These are phyloP conservation scores for Clonostachys rhizophaga DNA, from an alignment of 2,329 filamentous ascomycete species.

Conservation along the genomic window DNA sequence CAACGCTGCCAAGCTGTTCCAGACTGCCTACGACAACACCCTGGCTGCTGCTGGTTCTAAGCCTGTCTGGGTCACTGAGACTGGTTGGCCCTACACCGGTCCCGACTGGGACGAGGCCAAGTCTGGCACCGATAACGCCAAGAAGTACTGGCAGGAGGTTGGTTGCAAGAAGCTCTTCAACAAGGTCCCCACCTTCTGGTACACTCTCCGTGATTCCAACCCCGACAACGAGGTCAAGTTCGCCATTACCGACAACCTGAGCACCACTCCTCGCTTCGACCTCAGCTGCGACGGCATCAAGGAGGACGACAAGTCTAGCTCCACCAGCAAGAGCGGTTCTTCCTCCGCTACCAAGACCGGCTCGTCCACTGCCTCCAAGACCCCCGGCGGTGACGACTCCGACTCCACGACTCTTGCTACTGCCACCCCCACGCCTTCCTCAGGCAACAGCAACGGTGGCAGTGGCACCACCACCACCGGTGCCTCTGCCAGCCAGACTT, in stretches of 20 bases:
- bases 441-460: not conserved
- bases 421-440: not conserved
- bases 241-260: constrained; percentile 48
- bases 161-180: constrained; percentile 55
- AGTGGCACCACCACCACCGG: not conserved
- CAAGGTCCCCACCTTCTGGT: constrained; percentile 55
- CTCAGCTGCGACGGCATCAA: constrained; percentile 43
- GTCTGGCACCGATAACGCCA: constrained; percentile 51
- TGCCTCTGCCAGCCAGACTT: not conserved
- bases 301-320: constrained; percentile 10
- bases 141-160: constrained; percentile 58
- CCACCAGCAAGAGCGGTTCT: constrained; percentile 7
- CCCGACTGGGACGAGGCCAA: constrained; percentile 47
- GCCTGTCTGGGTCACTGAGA: constrained; percentile 60
- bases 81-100: constrained; percentile 59
- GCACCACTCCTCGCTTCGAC: constrained; percentile 45
- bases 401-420: not conserved
- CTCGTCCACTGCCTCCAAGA: constrained; percentile 7
- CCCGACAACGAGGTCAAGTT: constrained; percentile 55
- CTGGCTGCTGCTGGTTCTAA: constrained; percentile 41
- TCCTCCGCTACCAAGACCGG: constrained; percentile 3
- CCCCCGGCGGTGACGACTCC: not conserved
- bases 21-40: constrained; percentile 37
- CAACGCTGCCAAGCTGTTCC: constrained; percentile 50
- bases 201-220: constrained; percentile 57